A percentile compares a stretch with the other conserved stretches of the same genome.
phyloP scores from a whole-genome alignment of 352 stramenopile species.

The Phytopythium litorale region DNA sequence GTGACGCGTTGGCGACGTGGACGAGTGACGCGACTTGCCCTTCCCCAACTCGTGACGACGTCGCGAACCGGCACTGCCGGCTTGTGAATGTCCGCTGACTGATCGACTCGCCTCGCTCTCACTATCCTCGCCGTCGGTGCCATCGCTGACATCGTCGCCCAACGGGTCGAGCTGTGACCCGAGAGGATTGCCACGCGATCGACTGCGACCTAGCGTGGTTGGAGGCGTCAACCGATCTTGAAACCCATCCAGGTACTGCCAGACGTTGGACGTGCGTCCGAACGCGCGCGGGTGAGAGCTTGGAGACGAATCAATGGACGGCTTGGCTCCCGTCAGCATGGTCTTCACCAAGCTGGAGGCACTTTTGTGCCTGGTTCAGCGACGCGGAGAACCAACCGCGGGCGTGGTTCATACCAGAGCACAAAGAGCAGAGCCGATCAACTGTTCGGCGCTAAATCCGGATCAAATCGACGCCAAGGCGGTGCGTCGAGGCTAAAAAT shows the following conservation, averaged over 20 bases:
- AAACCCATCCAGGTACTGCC: constrained; percentile 58
- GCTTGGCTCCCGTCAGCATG: constrained; percentile 10
- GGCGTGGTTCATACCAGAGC: not conserved
- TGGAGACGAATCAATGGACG: constrained; percentile 6
- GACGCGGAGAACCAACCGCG: not conserved
- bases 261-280: constrained; percentile 65
- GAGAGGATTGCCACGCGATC: constrained; percentile 3
- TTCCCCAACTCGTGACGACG: not conserved
- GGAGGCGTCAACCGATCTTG: constrained; percentile 33
- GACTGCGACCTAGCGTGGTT: not conserved
- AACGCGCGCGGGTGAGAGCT: constrained; percentile 40
- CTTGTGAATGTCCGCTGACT: not conserved
- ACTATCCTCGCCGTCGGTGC: constrained; percentile 6
- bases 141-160: constrained; percentile 11
- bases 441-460: not conserved
- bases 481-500: constrained; percentile 1
- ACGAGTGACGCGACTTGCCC: not conserved
- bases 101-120: not conserved
- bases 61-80: not conserved
- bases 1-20: not conserved
- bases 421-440: not conserved
- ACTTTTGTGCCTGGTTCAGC: not conserved
- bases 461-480: not conserved
- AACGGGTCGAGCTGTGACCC: constrained; percentile 6
- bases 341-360: not conserved